These are phyloP conservation scores for Mesembryanthemum crystallinum DNA, from an alignment of 148 eudicot genomes.

Conservation along the genomic window DNA sequence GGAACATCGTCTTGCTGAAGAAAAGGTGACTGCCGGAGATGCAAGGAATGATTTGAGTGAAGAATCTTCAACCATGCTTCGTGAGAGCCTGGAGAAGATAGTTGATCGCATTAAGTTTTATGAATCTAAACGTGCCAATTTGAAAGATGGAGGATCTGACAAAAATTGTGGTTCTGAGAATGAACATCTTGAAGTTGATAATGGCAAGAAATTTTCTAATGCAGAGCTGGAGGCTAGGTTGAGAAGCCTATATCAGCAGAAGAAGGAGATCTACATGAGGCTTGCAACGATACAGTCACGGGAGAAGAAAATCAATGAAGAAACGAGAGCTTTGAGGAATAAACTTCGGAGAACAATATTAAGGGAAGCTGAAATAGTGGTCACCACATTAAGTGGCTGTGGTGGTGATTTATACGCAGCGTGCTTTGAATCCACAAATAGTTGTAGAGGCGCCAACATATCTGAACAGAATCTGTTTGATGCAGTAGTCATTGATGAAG, in stretches of 20 bases:
- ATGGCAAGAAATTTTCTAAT: slow-evolving; percentile 51
- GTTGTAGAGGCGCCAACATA: slow-evolving; percentile 49
- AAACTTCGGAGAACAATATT: slow-evolving; percentile 70
- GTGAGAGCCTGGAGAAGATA: slow-evolving; percentile 76
- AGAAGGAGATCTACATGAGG: slow-evolving; percentile 63
- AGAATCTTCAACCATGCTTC: slow-evolving; percentile 54
- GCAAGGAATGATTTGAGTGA: slow-evolving; percentile 36
- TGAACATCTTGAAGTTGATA: slow-evolving; percentile 42
- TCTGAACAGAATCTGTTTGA: slow-evolving; percentile 78
- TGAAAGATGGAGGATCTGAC: slow-evolving; percentile 53
- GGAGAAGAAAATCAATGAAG: slow-evolving; percentile 82
- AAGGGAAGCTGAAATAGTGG: slow-evolving; percentile 95
- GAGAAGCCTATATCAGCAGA: slow-evolving; percentile 65
- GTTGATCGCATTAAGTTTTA: slow-evolving; percentile 71
- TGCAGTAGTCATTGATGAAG: slow-evolving; percentile 98
- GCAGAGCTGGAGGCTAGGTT: slow-evolving; percentile 69
- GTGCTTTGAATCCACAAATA: slow-evolving; percentile 68
- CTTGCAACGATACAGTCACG: slow-evolving; percentile 72
- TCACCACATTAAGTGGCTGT: slow-evolving; percentile 93
- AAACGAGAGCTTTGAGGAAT: slow-evolving; percentile 62
- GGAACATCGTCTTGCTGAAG: slow-evolving; percentile 72
- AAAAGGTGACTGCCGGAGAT: slow-evolving; percentile 40
- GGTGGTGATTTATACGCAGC: slow-evolving; percentile 94
- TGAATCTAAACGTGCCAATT: slow-evolving; percentile 85
- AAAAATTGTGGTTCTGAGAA: slow-evolving; percentile 39